These are phyloP conservation scores for Pleoardoris graminearum DNA, from an alignment of 2,329 filamentous ascomycete genomes.

Conservation along the genomic window DNA sequence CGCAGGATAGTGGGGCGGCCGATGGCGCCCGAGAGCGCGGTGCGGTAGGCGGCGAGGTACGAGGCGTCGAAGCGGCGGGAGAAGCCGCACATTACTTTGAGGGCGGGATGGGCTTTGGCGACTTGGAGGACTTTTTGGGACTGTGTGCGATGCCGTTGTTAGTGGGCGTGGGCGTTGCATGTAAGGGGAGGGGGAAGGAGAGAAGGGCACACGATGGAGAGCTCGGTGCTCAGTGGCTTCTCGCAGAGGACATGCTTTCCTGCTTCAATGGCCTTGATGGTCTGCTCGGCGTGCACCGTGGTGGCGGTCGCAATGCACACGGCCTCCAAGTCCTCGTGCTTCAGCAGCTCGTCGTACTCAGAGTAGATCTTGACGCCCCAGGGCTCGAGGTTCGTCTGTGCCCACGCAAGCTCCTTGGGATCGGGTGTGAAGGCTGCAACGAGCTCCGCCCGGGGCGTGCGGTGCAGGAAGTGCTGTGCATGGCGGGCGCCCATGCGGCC, in stretches of 20 bases:
- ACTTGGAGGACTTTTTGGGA: slow-evolving; percentile 64
- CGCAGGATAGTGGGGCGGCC: slow-evolving; percentile 64
- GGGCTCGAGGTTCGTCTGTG: slow-evolving; percentile 54
- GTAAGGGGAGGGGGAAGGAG: slow-evolving; percentile 6
- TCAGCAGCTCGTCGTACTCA: slow-evolving; percentile 61
- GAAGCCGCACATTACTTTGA: slow-evolving; percentile 70
- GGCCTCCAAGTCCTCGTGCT: slow-evolving; percentile 58
- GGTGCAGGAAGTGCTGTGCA: slow-evolving; percentile 53
- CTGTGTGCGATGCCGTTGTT: slow-evolving; percentile 44
- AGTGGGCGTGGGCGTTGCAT: neutral
- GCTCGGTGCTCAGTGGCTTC: slow-evolving; percentile 62
- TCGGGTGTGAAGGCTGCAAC: slow-evolving; percentile 54
- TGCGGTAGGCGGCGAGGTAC: slow-evolving; percentile 62
- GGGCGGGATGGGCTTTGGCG: slow-evolving; percentile 58
- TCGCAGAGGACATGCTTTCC: slow-evolving; percentile 63
- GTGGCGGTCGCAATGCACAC: slow-evolving; percentile 60
- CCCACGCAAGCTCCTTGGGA: slow-evolving; percentile 52
- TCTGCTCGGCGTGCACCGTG: slow-evolving; percentile 60
- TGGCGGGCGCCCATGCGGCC: slow-evolving; percentile 56
- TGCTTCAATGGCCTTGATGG: slow-evolving; percentile 59
- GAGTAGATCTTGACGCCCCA: slow-evolving; percentile 58
- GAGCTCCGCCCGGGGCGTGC: slow-evolving; percentile 51
- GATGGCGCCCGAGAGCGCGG: slow-evolving; percentile 59
- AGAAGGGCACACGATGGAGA: slow-evolving; percentile 57
- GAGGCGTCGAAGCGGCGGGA: slow-evolving; percentile 68